A percentile compares a stretch with the other conserved stretches of the same genome.
Evolutionary conservation across 2,329 filamentous ascomycete species (phyloP).

Genomic region (Diaporthe citri): DNA sequence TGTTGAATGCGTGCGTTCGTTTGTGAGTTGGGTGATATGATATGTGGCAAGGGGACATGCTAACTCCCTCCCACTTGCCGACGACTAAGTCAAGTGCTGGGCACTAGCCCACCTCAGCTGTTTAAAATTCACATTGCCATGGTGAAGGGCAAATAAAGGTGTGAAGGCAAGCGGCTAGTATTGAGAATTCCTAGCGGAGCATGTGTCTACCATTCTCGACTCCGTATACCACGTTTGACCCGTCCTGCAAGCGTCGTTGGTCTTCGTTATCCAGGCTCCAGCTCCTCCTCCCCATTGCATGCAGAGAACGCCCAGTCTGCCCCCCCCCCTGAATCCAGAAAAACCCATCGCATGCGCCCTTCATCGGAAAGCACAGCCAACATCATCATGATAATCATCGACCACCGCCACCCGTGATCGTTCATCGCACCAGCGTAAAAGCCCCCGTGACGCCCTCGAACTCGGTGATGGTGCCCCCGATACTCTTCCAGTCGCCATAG

Average conservation of each 20-base stretch:
- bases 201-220: conserved; percentile 12
- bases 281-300: background rate
- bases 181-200: background rate
- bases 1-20: no score
- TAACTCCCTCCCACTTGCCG: no score
- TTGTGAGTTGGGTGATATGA: background rate
- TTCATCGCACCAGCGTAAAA: conserved; percentile 57
- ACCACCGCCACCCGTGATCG: background rate
- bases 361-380: background rate
- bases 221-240: background rate
- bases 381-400: background rate
- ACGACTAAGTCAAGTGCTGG: background rate
- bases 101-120: background rate
- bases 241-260: background rate
- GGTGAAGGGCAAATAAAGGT: background rate
- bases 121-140: background rate
- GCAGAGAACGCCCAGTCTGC: background rate
- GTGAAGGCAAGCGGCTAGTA: background rate
- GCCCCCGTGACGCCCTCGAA: conserved; percentile 77
- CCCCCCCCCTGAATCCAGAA: no score
- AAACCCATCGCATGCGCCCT: background rate
- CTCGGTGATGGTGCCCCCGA: conserved; percentile 69
- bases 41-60: background rate
- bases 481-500: conserved; percentile 83
- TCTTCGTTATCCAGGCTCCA: background rate